Conservation (phyloP, 352 stramenopile genomes). For the Globisporangium heterothallicum region DNA sequence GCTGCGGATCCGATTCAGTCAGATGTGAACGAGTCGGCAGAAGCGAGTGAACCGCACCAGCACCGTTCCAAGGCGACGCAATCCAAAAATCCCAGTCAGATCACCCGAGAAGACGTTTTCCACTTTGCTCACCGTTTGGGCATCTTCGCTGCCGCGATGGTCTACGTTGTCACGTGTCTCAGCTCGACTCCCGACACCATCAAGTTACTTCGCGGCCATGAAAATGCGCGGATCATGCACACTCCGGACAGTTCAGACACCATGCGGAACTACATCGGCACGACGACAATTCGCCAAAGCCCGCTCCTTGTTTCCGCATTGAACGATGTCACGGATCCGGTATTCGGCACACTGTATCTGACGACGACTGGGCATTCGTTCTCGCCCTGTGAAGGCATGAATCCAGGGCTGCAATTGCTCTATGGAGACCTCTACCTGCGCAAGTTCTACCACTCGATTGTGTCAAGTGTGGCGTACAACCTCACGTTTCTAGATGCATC, state of each 20-base stretch:
- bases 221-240: neutral
- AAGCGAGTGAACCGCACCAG: neutral
- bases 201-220: neutral
- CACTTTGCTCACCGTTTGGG: neutral
- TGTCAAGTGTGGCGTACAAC: constrained; percentile 11
- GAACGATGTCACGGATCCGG: constrained; percentile 12
- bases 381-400: neutral
- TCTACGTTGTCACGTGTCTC: neutral
- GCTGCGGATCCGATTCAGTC: neutral
- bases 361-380: neutral
- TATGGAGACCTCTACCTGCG: constrained; percentile 13
- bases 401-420: neutral
- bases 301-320: constrained; percentile 21
- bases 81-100: neutral
- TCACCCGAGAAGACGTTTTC: neutral
- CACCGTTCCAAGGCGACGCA: neutral
- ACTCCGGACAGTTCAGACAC: neutral
- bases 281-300: constrained; percentile 22
- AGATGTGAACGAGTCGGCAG: neutral
- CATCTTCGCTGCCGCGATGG: neutral
- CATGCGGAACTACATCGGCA: constrained; percentile 1
- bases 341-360: constrained; percentile 24
- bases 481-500: constrained; percentile 13
- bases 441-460: constrained; percentile 9
- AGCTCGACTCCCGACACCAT: neutral